Evolutionary conservation across 140 eudicot genomes (phyloP).

Genomic region (Stevia rebaudiana): DNA sequence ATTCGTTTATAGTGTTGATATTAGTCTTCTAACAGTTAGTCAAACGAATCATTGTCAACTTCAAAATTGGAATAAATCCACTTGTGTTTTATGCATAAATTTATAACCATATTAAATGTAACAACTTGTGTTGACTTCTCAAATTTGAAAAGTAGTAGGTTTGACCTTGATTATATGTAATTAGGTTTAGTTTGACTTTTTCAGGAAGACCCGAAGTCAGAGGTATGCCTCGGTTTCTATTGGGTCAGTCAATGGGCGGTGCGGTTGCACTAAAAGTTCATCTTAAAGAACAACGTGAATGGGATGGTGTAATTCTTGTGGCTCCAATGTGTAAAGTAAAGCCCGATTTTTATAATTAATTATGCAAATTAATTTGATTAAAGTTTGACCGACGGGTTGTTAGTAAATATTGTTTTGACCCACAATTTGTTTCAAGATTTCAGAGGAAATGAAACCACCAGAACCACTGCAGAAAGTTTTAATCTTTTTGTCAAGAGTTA

Average conservation of each 20-base stretch:
- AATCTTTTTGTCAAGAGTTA: conserved; percentile 42
- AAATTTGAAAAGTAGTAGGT: conserved; percentile 56
- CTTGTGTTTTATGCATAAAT: conserved; percentile 51
- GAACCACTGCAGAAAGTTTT: conserved; percentile 46
- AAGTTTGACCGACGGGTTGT: not conserved
- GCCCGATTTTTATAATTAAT: conserved; percentile 1
- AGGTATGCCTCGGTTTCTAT: conserved; percentile 64
- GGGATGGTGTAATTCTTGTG: conserved; percentile 88
- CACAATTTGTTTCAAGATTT: conserved; percentile 44
- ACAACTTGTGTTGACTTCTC: conserved; percentile 63
- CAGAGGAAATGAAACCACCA: conserved; percentile 83
- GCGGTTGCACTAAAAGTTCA: conserved; percentile 79
- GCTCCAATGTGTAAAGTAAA: conserved; percentile 90
- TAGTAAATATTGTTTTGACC: conserved; percentile 17
- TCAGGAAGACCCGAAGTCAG: conserved; percentile 70
- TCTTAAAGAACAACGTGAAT: conserved; percentile 59
- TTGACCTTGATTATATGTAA: not conserved
- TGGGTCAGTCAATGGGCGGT: conserved; percentile 94
- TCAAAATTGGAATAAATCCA: not conserved
- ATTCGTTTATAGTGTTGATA: conserved; percentile 2
- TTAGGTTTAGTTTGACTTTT: conserved; percentile 6
- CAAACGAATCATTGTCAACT: not conserved
- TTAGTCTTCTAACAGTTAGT: not conserved
- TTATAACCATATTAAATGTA: conserved; percentile 49
- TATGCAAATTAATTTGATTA: not conserved